phyloP scores from a whole-genome alignment of 2,329 filamentous ascomycete species.

The Aspergillus carbonarius region DNA sequence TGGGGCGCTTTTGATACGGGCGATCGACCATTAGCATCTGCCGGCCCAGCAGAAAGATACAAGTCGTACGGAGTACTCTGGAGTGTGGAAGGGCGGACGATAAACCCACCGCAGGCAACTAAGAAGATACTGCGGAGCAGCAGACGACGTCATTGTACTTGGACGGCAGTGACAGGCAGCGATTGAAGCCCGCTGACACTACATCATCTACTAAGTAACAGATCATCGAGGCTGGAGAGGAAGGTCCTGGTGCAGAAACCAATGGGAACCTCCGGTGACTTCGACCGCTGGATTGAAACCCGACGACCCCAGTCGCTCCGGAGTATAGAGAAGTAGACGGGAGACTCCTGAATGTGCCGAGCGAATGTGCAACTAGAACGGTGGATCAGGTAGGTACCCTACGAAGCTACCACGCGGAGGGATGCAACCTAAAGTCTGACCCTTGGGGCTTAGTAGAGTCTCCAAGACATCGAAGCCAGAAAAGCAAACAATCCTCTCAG shows the following conservation, averaged over 20 bases:
- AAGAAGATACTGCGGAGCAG: not conserved
- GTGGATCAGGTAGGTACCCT: not conserved
- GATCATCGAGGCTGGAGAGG: not conserved
- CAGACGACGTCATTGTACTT: constrained; percentile 23
- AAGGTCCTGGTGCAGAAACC: not conserved
- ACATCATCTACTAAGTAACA: too few relatives aligned
- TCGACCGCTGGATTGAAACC: not conserved
- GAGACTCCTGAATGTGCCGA: not conserved
- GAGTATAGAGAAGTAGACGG: not conserved
- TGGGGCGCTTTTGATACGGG: constrained; percentile 6
- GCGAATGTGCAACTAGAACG: not conserved
- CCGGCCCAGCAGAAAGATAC: not conserved
- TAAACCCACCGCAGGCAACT: constrained; percentile 1
- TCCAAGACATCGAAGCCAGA: not conserved
- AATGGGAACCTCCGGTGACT: not conserved
- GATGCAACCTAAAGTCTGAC: constrained; percentile 12
- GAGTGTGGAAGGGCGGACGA: constrained; percentile 3
- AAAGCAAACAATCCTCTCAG: not conserved
- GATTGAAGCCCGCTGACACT: not conserved
- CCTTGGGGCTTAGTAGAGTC: not conserved
- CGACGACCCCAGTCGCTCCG: not conserved
- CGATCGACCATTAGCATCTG: constrained; percentile 3
- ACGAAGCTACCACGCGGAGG: constrained; percentile 10
- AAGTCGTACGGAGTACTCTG: not conserved
- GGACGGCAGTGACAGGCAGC: constrained; percentile 9